A percentile compares a stretch with the other conserved stretches of the same genome.
Conservation (phyloP, 371 early-diverging fungal genomes). For the Rhizopus arrhizus region DNA sequence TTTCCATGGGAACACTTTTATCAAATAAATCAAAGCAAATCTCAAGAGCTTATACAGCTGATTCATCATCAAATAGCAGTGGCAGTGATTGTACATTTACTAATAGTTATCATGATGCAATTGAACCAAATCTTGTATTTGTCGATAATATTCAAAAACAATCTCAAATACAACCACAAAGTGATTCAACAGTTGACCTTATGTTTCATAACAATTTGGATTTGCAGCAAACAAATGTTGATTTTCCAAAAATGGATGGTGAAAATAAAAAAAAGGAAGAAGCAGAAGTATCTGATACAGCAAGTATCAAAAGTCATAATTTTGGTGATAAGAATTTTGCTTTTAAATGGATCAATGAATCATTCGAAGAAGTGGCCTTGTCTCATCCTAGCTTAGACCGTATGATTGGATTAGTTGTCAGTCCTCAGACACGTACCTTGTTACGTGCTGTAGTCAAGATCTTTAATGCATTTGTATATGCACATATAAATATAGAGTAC, state of each 20-base stretch:
- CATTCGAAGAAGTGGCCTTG: conserved; percentile 53
- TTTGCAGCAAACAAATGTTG: conserved; percentile 15
- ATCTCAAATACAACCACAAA: conserved; percentile 14
- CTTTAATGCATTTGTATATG: conserved; percentile 48
- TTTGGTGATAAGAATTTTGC: conserved; percentile 59
- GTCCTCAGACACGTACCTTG: conserved; percentile 49
- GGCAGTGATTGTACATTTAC: conserved; percentile 9
- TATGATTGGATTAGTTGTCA: conserved; percentile 59
- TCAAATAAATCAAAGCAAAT: conserved; percentile 19
- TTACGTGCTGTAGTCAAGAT: conserved; percentile 54
- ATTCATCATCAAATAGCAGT: conserved; percentile 19
- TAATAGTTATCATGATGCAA: conserved; percentile 36
- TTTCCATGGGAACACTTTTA: conserved; percentile 22
- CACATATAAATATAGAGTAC: conserved; percentile 8
- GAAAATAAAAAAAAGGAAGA: conserved; percentile 22
- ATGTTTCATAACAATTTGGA: conserved; percentile 34
- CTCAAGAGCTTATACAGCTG: conserved; percentile 5
- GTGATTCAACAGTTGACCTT: conserved; percentile 37
- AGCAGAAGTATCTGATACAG: conserved; percentile 22
- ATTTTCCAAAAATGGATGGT: conserved; percentile 26
- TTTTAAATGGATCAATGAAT: conserved; percentile 53
- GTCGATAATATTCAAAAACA: conserved; percentile 23
- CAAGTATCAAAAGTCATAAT: conserved; percentile 49
- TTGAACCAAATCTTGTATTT: conserved; percentile 35
- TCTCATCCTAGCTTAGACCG: conserved; percentile 55